A percentile compares a stretch with the other conserved stretches of the same genome.
These are phyloP conservation scores for Benincasa hispida DNA, from an alignment of 306 rosid genomes.

Conservation along the genomic window DNA sequence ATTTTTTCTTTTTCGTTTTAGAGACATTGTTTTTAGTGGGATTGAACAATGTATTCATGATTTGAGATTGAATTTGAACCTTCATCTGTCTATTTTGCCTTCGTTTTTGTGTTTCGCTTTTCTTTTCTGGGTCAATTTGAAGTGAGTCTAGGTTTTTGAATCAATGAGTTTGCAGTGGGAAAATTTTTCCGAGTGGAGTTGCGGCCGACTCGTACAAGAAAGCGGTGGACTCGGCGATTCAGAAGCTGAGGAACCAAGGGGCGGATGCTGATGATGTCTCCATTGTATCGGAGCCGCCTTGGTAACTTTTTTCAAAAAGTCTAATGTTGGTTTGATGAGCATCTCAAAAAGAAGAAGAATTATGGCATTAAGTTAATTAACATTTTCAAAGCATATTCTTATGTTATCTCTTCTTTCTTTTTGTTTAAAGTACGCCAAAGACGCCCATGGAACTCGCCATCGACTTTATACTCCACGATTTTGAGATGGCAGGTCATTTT, in stretches of 20 bases:
- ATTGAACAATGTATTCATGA: not conserved
- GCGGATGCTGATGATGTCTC: conserved; percentile 20
- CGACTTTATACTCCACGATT: conserved; percentile 85
- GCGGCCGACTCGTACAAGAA: conserved; percentile 77
- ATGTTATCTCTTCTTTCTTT: not conserved
- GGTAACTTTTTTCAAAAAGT: conserved; percentile 27
- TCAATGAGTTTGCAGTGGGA: conserved; percentile 41
- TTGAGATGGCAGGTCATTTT: conserved; percentile 93
- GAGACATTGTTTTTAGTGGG: not conserved
- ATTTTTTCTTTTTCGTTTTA: not conserved
- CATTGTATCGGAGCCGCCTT: conserved; percentile 30
- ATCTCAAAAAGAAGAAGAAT: conserved; percentile 11
- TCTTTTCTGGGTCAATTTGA: not conserved
- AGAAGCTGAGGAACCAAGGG: conserved; percentile 40
- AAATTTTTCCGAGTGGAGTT: conserved; percentile 67
- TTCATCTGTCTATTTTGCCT: not conserved
- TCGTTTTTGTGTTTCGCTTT: not conserved
- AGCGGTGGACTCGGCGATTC: conserved; percentile 86
- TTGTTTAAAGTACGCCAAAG: conserved; percentile 35
- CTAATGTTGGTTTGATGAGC: conserved; percentile 1
- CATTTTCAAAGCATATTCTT: not conserved
- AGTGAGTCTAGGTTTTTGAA: not conserved
- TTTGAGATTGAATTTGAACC: not conserved
- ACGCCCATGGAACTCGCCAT: conserved; percentile 80
- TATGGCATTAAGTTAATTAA: not conserved